Evolutionary conservation across 2,329 filamentous ascomycete genomes (phyloP), one percentile per base, ranked within the genome.

Genomic region (Colletotrichum sp.): DNA sequence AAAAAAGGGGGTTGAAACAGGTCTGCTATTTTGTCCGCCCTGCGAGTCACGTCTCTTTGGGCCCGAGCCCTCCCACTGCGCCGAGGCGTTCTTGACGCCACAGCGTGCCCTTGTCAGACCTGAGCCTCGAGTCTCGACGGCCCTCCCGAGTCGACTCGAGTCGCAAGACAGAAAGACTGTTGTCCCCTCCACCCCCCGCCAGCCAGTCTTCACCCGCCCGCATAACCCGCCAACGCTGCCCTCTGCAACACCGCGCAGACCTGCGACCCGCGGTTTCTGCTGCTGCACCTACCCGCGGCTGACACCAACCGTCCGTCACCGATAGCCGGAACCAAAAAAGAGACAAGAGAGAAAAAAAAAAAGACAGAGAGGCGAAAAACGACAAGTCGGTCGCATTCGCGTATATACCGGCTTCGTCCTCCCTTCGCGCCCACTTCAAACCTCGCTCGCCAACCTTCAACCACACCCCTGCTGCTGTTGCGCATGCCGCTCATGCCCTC

Each of bases 21-120:
- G 64, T 57, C 73, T 77, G 57, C 75, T 75, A 75, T 79, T 79
- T 79, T 79, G 78, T 79, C 72, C 60, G 78, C 72, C 65, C 72
- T 72, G 68, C 73, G 72, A 74, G 72, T 63, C 74, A 75, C 68
- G 76, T 70, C 65, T 73, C 61, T 55, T 68, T 73, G 76, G 76
- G 76, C 76, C 73, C 61, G 69, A 76, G 76, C 76, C 76, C 76
- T 69, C 68, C 55, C 64, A 68, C 70, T 39, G 24, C 78, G 74
- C 75, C 72, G 69, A 78, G 78, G 78, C 78, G 78, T 79, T 72
- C 70, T 77, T 72, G 34, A 71, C 78, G 78, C 78, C 68, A 68
- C 76, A 76, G 78, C 77, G 68, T 70, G 65, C 67, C 74, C 73
- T 66, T 70, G 73, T 68, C 63, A 64, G 68, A 68, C 72, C 64